Base-by-base conservation (phyloP, 176 grass and related monocot species). In the Tillandsia fasciculata region DNA sequence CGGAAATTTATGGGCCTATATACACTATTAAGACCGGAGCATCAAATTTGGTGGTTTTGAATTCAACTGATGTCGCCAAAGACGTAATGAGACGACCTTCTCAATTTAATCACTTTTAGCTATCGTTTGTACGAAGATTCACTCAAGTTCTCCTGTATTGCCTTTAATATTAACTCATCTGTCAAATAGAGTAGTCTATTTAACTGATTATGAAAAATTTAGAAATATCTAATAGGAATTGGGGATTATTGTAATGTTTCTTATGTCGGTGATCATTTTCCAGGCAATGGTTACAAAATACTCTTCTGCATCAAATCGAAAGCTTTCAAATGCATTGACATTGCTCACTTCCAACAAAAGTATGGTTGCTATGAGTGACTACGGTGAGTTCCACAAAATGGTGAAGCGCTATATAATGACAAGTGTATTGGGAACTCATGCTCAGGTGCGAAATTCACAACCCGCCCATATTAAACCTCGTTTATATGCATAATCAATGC, bases 241-340 rank as follows among this genome's bases (percentile, higher is more conserved):
- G 14, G 2, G 20, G 20, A 59, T 42, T 42, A 59, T 59, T 20
- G 54, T 59, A 20, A 9, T 18, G 14, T 17, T 59, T 59, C n/a
- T 59, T 18, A 59, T 59, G 9, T 17, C n/a, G 18, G 12, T 18
- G 14, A 59, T 20, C 7, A 56, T 15, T 72, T 82, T 63, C 0
- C 66, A 97, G 89, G 93, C 86, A 64, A 90, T 97, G 93, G 50
- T 97, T 79, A 74, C 74, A 28, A 97, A 87, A 80, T 97, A 64
- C 68, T 77, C 89, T 49, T 90, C 89, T 70, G 87, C 92, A 69
- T 85, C 84, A 70, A 87, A 81, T 78, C 77, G 86, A 64, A 92
- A 97, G 66, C 74, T 92, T 20, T 79, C 93, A 26, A 85, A 85
- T n/a, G 86, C 93, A 64, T 74, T 97, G 72, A 77, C 73, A 23